Base-by-base conservation (phyloP, 768 basidiomycete species). In the Russula virescens region DNA sequence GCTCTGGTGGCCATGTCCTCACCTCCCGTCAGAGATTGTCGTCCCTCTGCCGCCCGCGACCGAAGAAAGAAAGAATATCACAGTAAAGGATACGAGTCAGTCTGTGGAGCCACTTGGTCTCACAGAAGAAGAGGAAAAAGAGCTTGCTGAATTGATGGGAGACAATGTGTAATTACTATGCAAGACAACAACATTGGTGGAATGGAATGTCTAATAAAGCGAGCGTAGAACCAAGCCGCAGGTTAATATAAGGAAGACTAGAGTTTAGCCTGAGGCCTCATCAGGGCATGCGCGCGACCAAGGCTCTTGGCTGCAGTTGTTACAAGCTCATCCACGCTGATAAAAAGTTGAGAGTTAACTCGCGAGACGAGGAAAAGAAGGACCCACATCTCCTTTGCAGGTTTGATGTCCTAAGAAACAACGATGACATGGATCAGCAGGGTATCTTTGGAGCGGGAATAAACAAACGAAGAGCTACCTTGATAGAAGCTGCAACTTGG, bases 61-160 rank as follows among this genome's bases (percentile, higher is more conserved):
- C 14, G 40, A 40, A 40, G 45, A 40, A 13, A 38, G 47, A 25
- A 26, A 42, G 21, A 1, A 21, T 23, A 35, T 26, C 3, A 28
- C 28, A 19, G 13, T 16, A 28, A 48, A 54, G 40, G 25, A 18
- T 18, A 25, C 35, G 23, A 40, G 40, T 23, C 35, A 47, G n/a
- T 11, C 42, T 42, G 35, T 66, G 69, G 42, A 64, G 73, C 34
- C 71, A 77, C 57, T 35, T 26, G 45, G 25, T n/a, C 70, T 95
- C 73, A 89, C 94, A 11, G 91, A 88, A 69, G 95, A 96, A 56
- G 95, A 97, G 73, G 93, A 94, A 69, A 80, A 83, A 23, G 94
- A 97, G 72, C 77, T 98, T 23, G 94, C 86, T 42, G 93, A 94
- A 69, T 73, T 97, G 42, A 81, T 89, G 81, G 78, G 72, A 43